Conservation (phyloP, 106 monocot genomes). For the Dioscorea alata region DNA sequence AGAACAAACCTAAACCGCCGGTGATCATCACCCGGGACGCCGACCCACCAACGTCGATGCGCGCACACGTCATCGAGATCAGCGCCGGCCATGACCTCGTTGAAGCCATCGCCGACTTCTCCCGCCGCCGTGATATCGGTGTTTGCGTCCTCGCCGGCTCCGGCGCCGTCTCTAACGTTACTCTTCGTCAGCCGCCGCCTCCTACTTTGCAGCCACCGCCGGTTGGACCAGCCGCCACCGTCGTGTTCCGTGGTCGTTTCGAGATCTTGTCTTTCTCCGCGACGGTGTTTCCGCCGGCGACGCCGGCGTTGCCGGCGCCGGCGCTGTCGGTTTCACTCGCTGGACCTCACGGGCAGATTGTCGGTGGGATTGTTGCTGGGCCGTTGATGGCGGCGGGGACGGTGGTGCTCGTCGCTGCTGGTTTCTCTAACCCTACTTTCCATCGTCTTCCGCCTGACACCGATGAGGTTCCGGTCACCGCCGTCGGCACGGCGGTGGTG, state of each 20-base stretch:
- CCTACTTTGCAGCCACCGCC: neutral
- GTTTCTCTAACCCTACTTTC: conserved; percentile 44
- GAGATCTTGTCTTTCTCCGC: conserved; percentile 66
- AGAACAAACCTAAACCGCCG: conserved; percentile 72
- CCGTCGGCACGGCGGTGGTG: conserved; percentile 7
- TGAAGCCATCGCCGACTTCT: conserved; percentile 34
- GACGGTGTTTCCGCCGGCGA: conserved; percentile 40
- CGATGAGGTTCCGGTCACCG: conserved; percentile 34
- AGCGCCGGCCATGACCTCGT: conserved; percentile 52
- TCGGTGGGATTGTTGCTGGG: conserved; percentile 52
- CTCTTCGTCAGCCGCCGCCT: conserved; percentile 33
- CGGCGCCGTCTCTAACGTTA: conserved; percentile 54
- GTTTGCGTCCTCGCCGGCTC: conserved; percentile 53
- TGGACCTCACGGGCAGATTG: conserved; percentile 64
- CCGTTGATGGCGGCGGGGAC: conserved; percentile 51
- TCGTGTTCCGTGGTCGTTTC: conserved; percentile 36
- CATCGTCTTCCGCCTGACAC: conserved; percentile 41
- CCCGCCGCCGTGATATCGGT: conserved; percentile 35
- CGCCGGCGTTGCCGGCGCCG: neutral
- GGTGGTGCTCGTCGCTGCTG: conserved; percentile 46
- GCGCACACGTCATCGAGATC: conserved; percentile 66
- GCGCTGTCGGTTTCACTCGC: conserved; percentile 50
- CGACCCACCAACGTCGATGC: conserved; percentile 30
- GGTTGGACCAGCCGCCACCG: neutral
- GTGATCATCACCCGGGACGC: conserved; percentile 38